phyloP scores from a whole-genome alignment of 169 alveolate genomes.

The Theileria equi region DNA sequence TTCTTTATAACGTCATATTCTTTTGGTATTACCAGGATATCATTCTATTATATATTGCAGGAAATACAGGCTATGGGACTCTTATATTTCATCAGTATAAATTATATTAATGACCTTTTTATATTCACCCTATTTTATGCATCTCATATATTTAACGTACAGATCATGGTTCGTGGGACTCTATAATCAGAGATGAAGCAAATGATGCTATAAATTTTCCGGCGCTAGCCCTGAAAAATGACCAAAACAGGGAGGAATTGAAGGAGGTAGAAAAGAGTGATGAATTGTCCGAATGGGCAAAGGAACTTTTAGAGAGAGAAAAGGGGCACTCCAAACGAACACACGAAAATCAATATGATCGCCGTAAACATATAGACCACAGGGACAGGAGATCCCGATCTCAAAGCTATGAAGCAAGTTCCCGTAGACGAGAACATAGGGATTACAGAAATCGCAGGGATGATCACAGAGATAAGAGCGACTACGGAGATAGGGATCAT shows the following conservation, averaged over 20 bases:
- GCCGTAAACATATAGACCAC: not conserved
- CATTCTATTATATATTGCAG: no score
- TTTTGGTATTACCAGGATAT: no score
- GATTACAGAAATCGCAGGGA: not conserved
- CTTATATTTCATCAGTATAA: no score
- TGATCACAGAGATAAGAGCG: not conserved
- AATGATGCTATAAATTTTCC: constrained; percentile 54
- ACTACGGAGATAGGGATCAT: constrained; percentile 9
- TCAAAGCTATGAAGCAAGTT: not conserved
- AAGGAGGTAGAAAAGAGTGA: constrained; percentile 24
- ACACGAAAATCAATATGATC: not conserved
- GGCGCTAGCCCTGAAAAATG: constrained; percentile 56
- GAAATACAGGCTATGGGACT: no score
- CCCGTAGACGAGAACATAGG: not conserved
- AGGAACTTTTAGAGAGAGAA: constrained; percentile 47
- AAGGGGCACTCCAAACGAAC: not conserved
- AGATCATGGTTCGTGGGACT: constrained; percentile 41
- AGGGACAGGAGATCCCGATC: not conserved
- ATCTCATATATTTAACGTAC: no score
- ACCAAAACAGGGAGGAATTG: not conserved
- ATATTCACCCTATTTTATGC: no score
- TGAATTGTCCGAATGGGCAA: constrained; percentile 61
- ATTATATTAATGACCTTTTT: no score
- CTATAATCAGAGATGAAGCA: constrained; percentile 14
- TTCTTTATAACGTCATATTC: no score